Evolutionary conservation across 225 moss, liverwort and hornwort species (phyloP).

Genomic region (Rhytidiadelphus loreus): DNA sequence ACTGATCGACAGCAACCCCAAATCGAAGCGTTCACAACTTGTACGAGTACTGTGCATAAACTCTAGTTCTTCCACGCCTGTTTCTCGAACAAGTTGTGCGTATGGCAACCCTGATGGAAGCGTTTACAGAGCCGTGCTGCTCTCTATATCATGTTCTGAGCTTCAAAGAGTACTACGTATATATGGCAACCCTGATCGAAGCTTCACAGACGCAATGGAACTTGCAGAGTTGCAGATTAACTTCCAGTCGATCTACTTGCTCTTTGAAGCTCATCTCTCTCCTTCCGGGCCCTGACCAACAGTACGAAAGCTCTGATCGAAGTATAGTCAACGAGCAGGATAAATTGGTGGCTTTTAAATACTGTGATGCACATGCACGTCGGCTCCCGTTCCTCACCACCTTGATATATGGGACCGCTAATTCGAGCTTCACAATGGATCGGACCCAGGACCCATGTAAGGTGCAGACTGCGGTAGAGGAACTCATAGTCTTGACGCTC

Average conservation of each 20-base stretch:
- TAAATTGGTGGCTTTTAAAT: not conserved
- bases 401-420: not conserved
- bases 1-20: not conserved
- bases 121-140: not conserved
- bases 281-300: not conserved
- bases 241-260: not conserved
- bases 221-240: not conserved
- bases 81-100: not conserved
- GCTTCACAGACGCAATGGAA: not conserved
- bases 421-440: not conserved
- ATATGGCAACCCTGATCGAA: not conserved
- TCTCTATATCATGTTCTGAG: not conserved
- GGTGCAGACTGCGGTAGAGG: not conserved
- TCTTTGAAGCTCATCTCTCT: not conserved
- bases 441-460: not conserved
- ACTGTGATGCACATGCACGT: not conserved
- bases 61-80: not conserved
- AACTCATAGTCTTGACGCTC: not conserved
- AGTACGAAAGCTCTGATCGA: not conserved
- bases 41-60: too few relatives aligned
- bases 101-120: not conserved
- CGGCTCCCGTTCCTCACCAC: not conserved
- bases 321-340: not conserved
- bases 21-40: not conserved
- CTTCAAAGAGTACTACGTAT: not conserved